A percentile compares a stretch with the other conserved stretches of the same genome.
phyloP scores from a whole-genome alignment of 2,329 filamentous ascomycete species.

The Gaeumannomyces sp. region DNA sequence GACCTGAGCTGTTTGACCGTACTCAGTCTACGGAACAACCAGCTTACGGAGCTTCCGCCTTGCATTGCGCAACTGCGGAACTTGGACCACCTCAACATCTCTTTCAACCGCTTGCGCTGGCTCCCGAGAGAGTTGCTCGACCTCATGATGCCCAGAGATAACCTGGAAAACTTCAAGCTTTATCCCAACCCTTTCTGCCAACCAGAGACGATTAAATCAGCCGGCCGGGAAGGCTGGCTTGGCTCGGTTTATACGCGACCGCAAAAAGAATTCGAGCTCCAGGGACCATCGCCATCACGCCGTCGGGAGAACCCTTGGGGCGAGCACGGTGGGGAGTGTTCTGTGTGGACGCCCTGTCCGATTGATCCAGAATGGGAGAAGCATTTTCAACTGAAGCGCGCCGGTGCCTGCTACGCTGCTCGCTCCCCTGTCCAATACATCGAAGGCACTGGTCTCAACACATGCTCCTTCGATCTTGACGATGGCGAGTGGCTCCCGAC shows the following conservation, averaged over 20 bases:
- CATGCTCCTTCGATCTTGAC: not conserved
- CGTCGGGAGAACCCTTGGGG: slow-evolving; percentile 1
- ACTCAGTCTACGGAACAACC: slow-evolving; percentile 60
- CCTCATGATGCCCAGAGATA: slow-evolving; percentile 39
- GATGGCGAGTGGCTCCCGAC: slow-evolving; percentile 10
- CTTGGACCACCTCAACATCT: slow-evolving; percentile 58
- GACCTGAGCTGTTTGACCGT: slow-evolving; percentile 55
- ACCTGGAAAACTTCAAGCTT: slow-evolving; percentile 46
- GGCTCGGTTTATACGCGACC: not conserved
- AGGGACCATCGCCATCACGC: not conserved
- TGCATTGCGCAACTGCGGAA: slow-evolving; percentile 51
- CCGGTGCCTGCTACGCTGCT: slow-evolving; percentile 13
- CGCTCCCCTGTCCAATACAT: slow-evolving; percentile 26
- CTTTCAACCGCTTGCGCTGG: slow-evolving; percentile 54
- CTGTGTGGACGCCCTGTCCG: not conserved
- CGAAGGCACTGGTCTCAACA: slow-evolving; percentile 19
- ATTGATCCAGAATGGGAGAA: not conserved
- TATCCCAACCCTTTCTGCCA: slow-evolving; percentile 59
- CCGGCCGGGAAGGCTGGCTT: slow-evolving; percentile 11
- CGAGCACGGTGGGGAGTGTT: not conserved
- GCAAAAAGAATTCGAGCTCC: not conserved
- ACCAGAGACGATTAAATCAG: slow-evolving; percentile 12
- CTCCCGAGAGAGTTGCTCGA: slow-evolving; percentile 59
- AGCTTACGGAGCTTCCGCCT: slow-evolving; percentile 53
- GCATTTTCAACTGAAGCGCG: not conserved